Percentiles rank a stretch among this genome's conserved stretches.
Evolutionary conservation across 2,329 filamentous ascomycete species (phyloP).

Genomic region (Mycosphaerella sp.): DNA sequence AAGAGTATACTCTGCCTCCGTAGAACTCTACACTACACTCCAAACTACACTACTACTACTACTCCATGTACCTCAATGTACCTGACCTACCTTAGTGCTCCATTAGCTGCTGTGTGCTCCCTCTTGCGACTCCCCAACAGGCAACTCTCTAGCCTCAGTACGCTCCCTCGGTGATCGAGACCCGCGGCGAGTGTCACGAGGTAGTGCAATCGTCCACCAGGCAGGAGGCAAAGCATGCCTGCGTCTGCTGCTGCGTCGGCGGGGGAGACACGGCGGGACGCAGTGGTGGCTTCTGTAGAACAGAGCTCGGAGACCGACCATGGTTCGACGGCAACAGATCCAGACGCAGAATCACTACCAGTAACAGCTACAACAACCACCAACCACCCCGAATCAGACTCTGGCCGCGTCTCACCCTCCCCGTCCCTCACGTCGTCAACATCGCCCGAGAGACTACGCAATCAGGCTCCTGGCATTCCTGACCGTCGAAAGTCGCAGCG

Average conservation of each 20-base stretch:
- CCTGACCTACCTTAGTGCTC: no score
- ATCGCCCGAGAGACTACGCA: conserved; percentile 11
- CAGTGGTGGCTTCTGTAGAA: neutral
- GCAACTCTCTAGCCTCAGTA: no score
- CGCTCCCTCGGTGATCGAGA: no score
- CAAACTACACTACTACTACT: no score
- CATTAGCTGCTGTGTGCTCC: no score
- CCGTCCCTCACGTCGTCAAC: conserved; percentile 1
- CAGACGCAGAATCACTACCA: neutral
- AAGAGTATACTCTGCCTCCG: no score
- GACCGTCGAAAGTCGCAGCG: conserved; percentile 25
- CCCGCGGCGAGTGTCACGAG: neutral
- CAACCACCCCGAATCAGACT: no score
- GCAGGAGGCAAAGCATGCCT: neutral
- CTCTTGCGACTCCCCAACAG: no score
- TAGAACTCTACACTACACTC: no score
- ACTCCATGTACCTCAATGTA: no score
- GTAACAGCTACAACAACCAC: neutral
- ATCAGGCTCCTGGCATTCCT: conserved; percentile 30
- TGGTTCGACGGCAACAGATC: no score
- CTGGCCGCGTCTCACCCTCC: neutral
- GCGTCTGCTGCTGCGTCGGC: neutral
- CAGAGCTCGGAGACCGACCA: neutral
- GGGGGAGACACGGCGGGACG: neutral
- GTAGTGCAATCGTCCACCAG: neutral